Evolutionary conservation across 441 rosid species (phyloP), one percentile per base, ranked within the genome.

Genomic region (Rhodomyrtus psidioides): DNA sequence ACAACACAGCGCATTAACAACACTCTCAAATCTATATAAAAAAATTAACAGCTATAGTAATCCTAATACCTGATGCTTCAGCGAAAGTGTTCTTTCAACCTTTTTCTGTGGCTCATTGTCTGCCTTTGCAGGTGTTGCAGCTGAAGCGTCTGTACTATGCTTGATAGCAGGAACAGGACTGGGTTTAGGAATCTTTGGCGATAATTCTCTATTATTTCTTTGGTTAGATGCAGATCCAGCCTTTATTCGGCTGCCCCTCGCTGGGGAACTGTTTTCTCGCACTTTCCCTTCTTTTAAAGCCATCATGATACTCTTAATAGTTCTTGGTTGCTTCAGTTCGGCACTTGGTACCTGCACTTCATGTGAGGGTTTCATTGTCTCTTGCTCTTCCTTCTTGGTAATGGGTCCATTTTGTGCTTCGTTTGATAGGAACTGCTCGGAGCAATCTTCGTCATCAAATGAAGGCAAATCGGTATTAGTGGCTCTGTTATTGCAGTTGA

Each of bases 231-330:
- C 81, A 91, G 89, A 91, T 83, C 84, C 90, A 74, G 90, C 76
- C 92, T 93, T 95, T 27, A 87, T 76, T 65, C 94, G 92, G 82
- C 85, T 92, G 84, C 93, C 92, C 92, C 98, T 93, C 94, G 94
- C 87, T 24, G 98, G 98, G 39, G 98, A 97, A 88, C 93, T 92
- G 86, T 91, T 95, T 89, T 95, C 98, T 92, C 98, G 91, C 84
- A 90, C 91, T 91, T 94, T 94, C 83, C 96, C 99, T 92, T 95
- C 99, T 93, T 94, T 97, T 86, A 97, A 88, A 88, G 98, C 94
- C 94, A 93, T 93, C 96, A 95, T 95, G 74, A 95, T 95, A 89
- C 89, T 92, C 90, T 90, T 95, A 81, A 95, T 97, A 79, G 94
- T 94, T 88, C 93, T 97, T 7, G 98, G 96, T 85, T 94, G 96